Evolutionary conservation across 2,329 filamentous ascomycete genomes (phyloP), one percentile per base, ranked within the genome.

Genomic region (Aspergillus sp.): DNA sequence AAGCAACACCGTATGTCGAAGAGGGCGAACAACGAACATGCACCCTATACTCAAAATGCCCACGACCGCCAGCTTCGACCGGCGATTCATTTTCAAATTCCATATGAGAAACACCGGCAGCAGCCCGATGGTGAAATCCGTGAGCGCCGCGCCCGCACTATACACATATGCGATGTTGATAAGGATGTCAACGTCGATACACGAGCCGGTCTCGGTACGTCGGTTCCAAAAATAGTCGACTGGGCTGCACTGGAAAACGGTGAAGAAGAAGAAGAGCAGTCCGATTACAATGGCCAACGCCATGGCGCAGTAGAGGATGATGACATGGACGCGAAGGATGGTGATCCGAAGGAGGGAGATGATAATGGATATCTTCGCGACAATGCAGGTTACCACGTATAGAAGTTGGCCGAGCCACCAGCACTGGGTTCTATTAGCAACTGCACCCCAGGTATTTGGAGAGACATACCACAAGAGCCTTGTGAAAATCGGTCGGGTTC

Each of bases 11-110:
- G 12, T 5, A 35, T 19, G 15, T n/a, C 15, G 12, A 3, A 13
- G n/a, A 10, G 8, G 29, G 48, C 8, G 51, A 44, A 33, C 59
- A 48, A 49, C 48, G n/a, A 29, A 51, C 29, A 60, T 64, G 44
- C 72, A 73, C 15, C 72, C 76, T 47, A 78, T 62, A 1, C 63
- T 60, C 25, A 78, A 57, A 28, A 78, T 60, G 0, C 60, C 58
- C 4, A 64, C 63, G 5, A 77, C 54, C 1, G 71, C 62, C 2
- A 65, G 12, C 43, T 75, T 78, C 2, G 64, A 67, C 33, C 60
- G 63, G 4, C 34, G 47, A 27, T 67, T 66, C 64, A 78, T 74
- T 34, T 72, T 66, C 16, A 78, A 48, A 14, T 66, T 60, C 58
- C 64, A 71, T 2, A 78, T 61, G 8, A 79, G 53, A 33, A 68